Percentiles rank a stretch among this genome's conserved stretches.
phyloP scores from a whole-genome alignment of 805 yeast genomes.

The Starmerella vitae region DNA sequence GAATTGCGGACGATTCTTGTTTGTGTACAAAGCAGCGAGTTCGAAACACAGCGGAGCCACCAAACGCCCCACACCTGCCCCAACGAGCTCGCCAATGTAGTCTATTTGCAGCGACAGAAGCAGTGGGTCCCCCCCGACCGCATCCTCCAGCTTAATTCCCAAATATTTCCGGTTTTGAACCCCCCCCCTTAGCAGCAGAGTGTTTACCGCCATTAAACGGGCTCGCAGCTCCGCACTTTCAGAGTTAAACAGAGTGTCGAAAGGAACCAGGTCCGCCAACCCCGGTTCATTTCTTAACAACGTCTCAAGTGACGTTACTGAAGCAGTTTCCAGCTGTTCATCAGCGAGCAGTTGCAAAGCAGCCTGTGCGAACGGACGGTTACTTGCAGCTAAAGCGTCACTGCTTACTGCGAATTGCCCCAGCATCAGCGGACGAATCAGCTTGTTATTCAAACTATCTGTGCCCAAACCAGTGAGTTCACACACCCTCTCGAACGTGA shows the following conservation, averaged over 20 bases:
- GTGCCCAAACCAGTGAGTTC: constrained; percentile 3
- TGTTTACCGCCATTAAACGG: constrained; percentile 19
- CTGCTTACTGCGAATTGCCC: constrained; percentile 7
- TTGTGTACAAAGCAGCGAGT: not conserved
- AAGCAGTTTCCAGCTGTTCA: constrained; percentile 8
- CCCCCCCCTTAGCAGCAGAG: constrained; percentile 5
- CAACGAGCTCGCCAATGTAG: constrained; percentile 13
- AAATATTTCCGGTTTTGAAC: constrained; percentile 1
- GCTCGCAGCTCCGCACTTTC: constrained; percentile 9
- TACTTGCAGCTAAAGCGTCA: not conserved
- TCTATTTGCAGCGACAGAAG: constrained; percentile 9
- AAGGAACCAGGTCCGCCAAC: constrained; percentile 10
- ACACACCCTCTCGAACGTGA: constrained; percentile 12
- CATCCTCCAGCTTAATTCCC: constrained; percentile 6
- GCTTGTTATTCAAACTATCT: constrained; percentile 4
- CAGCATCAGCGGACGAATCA: constrained; percentile 13
- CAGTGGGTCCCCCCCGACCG: constrained; percentile 9
- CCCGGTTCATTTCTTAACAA: constrained; percentile 3
- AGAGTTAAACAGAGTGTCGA: constrained; percentile 12
- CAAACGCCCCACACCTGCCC: not conserved
- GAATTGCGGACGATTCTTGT: not conserved
- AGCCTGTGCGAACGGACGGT: not conserved
- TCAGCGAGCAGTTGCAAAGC: constrained; percentile 12
- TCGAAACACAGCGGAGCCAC: not conserved
- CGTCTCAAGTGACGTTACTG: constrained; percentile 9